Evolutionary conservation across 2,329 filamentous ascomycete species (phyloP).

Genomic region (Dactylellina haptotyla): DNA sequence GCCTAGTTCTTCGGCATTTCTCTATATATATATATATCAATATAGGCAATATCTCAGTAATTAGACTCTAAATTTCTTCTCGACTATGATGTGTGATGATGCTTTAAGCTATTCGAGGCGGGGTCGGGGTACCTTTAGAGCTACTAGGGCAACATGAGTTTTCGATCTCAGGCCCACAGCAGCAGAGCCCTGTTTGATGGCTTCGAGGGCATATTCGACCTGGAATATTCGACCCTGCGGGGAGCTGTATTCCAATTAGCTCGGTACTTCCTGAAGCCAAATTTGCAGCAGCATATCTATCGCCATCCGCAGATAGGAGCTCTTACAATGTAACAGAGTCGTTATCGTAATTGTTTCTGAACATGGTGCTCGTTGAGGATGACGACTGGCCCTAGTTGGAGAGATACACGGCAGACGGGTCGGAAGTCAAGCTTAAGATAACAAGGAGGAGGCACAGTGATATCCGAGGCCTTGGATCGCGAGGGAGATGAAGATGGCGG

Average conservation of each 20-base stretch:
- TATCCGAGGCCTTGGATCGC: neutral
- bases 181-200: conserved; percentile 98
- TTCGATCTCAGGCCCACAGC: conserved; percentile 98
- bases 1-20: conserved; percentile 98
- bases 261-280: too few relatives aligned
- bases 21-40: conserved; percentile 71
- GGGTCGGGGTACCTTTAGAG: conserved; percentile 79
- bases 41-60: neutral
- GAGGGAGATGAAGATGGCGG: conserved; percentile 27
- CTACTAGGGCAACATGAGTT: conserved; percentile 94
- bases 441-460: conserved; percentile 7
- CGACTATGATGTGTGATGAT: conserved; percentile 29
- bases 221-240: conserved; percentile 99
- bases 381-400: conserved; percentile 14
- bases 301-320: conserved; percentile 2
- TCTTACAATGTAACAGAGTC: conserved; percentile 95
- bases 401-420: conserved; percentile 30
- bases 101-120: neutral
- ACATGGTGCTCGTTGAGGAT: conserved; percentile 73
- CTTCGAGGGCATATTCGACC: conserved; percentile 98
- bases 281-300: too few relatives aligned
- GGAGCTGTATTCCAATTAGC: conserved; percentile 71
- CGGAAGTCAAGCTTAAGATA: conserved; percentile 22
- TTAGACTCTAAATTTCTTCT: conserved; percentile 17
- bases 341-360: conserved; percentile 99